Evolutionary conservation across 2,329 filamentous ascomycete genomes (phyloP).

Genomic region (Xylaria sp.): DNA sequence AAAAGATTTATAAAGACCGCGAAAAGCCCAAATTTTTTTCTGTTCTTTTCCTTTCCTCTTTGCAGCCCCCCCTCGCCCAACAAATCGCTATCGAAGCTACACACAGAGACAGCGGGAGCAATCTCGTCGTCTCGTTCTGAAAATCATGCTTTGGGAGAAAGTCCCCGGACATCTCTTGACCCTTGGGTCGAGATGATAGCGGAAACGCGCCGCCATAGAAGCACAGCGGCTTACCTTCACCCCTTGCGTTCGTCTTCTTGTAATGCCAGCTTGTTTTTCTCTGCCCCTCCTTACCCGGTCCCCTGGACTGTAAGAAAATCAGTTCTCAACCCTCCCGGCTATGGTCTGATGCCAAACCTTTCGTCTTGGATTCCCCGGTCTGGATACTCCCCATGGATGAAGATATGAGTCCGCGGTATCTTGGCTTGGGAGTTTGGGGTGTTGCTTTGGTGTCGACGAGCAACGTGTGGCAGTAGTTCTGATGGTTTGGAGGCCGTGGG

Average conservation of each 20-base stretch:
- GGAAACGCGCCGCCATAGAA: constrained; percentile 99
- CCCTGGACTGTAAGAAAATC: constrained; percentile 22
- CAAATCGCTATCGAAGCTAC: constrained; percentile 99
- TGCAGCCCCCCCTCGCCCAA: constrained; percentile 79
- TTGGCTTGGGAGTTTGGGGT: constrained; percentile 27
- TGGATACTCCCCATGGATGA: constrained; percentile 62
- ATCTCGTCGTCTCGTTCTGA: constrained; percentile 34
- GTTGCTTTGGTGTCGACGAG: constrained; percentile 17
- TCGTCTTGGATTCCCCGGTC: constrained; percentile 23
- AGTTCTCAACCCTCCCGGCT: constrained; percentile 20
- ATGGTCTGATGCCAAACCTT: constrained; percentile 10
- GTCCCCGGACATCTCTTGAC: constrained; percentile 80
- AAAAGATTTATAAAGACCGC: neutral
- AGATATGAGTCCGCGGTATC: constrained; percentile 76
- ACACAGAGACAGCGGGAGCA: constrained; percentile 66
- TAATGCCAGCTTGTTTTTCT: constrained; percentile 26
- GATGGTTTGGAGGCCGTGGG: constrained; percentile 31
- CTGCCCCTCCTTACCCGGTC: constrained; percentile 37
- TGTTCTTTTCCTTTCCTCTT: constrained; percentile 25
- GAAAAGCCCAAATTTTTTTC: constrained; percentile 21
- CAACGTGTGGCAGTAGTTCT: constrained; percentile 17
- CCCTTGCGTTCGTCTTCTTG: constrained; percentile 47
- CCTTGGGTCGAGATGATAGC: constrained; percentile 48
- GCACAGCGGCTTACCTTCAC: constrained; percentile 79
- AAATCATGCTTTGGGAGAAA: constrained; percentile 93